Evolutionary conservation across 495 filamentous ascomycete genomes (phyloP).

Genomic region (Xylaria grammica): DNA sequence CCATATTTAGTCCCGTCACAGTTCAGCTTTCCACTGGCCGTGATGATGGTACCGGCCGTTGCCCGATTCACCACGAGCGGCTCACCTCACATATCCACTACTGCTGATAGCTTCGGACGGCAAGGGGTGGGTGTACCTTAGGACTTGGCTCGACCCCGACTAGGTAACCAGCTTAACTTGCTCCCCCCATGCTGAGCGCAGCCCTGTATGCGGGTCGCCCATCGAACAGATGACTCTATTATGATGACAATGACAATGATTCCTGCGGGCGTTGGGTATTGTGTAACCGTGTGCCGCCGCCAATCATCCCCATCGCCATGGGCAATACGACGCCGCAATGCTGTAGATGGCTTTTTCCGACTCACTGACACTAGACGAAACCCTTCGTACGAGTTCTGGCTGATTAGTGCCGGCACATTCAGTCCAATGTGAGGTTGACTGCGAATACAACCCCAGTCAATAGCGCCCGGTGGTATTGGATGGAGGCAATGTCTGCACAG

Average conservation of each 20-base stretch:
- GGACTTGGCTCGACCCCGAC: background rate
- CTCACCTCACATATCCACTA: background rate
- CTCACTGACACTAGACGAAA: background rate
- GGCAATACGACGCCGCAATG: constrained; percentile 1
- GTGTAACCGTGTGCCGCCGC: constrained; percentile 13
- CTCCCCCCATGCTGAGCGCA: background rate
- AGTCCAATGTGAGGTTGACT: constrained; percentile 5
- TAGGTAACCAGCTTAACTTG: background rate
- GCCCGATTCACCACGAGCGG: background rate
- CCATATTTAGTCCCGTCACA: constrained; percentile 14
- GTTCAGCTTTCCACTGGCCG: constrained; percentile 14
- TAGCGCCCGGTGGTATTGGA: constrained; percentile 2
- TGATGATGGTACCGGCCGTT: constrained; percentile 14
- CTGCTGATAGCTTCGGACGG: constrained; percentile 11
- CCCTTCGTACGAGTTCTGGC: background rate
- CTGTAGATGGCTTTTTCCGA: constrained; percentile 9
- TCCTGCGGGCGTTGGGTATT: background rate
- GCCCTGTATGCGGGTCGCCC: constrained; percentile 17
- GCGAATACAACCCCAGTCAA: background rate
- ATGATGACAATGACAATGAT: constrained; percentile 14
- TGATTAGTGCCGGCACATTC: constrained; percentile 8
- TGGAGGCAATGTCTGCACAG: background rate
- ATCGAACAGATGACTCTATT: constrained; percentile 8
- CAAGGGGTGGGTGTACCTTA: constrained; percentile 16
- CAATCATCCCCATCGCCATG: background rate